Conservation (phyloP, 768 basidiomycete genomes). For the Amanita polypyramis region DNA sequence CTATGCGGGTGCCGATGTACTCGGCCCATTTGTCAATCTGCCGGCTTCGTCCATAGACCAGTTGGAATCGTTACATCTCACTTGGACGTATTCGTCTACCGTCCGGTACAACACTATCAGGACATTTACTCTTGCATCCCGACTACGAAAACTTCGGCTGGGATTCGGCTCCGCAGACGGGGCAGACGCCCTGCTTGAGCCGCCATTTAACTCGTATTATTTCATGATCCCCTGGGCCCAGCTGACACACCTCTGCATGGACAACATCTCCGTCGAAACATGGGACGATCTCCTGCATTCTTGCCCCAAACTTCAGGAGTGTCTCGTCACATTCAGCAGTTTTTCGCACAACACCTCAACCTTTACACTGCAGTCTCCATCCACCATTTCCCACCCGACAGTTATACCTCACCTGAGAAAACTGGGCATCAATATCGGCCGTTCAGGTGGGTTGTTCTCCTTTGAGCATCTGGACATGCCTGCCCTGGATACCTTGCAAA, state of each 20-base stretch:
- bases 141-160: not conserved
- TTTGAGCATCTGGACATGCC: constrained; percentile 5
- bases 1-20: not conserved
- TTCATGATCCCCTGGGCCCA: constrained; percentile 5
- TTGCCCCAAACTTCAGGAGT: not conserved
- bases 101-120: not conserved
- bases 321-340: constrained; percentile 4
- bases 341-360: not conserved
- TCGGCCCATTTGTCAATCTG: not conserved
- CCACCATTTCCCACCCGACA: not conserved
- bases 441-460: constrained; percentile 2
- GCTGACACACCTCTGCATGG: constrained; percentile 5
- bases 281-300: constrained; percentile 3
- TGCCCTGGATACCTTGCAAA: not conserved
- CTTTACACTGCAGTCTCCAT: not conserved
- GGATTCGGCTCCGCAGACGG: not conserved
- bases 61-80: not conserved
- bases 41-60: not conserved
- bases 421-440: constrained; percentile 1
- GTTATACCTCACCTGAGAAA: not conserved
- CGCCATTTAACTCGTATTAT: constrained; percentile 1
- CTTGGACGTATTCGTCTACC: not conserved
- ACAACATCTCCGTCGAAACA: constrained; percentile 4
- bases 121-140: not conserved
- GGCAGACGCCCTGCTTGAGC: not conserved